Base-by-base conservation (phyloP, 2,329 filamentous ascomycete species). In the Claviceps sp. region DNA sequence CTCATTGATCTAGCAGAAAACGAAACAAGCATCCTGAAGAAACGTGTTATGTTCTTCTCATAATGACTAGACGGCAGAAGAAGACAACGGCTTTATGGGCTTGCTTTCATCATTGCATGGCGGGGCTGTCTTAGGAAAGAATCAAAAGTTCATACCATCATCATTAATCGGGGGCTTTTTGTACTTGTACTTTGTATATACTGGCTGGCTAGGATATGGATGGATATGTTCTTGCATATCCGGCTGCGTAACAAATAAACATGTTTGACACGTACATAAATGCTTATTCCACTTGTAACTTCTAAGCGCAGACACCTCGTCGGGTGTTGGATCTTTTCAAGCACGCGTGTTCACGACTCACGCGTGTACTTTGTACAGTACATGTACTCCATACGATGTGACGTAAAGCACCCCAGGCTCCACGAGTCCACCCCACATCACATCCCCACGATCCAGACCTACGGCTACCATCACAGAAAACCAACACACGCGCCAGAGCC, bases 31-130 rank as follows among this genome's bases (percentile, higher is more conserved):
- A 11, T 34, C 13, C 11, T 16, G 22, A 41, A 44, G n/a, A 26
- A 45, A 57, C 69, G 67, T 70, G 67, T 69, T 68, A 71, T 71
- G 69, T 69, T 72, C 70, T 69, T 63, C 68, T 72, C 69, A 72
- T 63, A 68, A 72, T 63, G 60, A 58, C 30, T 63, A 56, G 47
- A 53, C 34, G 24, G 18, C 16, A n/a, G 8, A 45, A 45, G 13
- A 30, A 50, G 18, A 46, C 45, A 24, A 44, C 11, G 16, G 7
- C 16, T 30, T 46, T 34, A 30, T 51, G 41, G 22, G 48, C 47
- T 49, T 50, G 41, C n/a, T 40, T 45, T n/a, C n/a, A 49, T 37
- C 1, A 50, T 55, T 58, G 61, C 61, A 65, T 63, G 62, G 60
- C 57, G 60, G 56, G 54, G 7, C 2, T 20, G 6, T 44, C 8